Conservation (phyloP, 2,329 filamentous ascomycete species). For the Fusarium chuoi region DNA sequence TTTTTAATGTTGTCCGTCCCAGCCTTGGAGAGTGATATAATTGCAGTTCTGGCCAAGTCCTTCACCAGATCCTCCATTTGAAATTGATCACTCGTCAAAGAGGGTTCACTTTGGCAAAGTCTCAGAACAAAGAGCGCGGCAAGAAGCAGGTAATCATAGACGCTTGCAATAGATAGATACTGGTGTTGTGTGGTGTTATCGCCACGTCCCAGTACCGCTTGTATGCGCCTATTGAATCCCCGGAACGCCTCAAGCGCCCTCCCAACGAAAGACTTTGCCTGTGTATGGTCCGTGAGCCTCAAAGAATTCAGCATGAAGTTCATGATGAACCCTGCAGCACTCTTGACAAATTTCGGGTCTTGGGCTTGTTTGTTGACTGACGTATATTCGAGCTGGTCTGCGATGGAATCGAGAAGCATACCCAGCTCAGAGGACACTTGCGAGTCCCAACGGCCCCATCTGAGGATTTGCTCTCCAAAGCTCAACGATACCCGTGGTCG, state of each 20-base stretch:
- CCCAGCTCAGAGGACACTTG: slow-evolving; percentile 70
- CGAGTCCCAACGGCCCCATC: slow-evolving; percentile 68
- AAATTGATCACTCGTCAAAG: slow-evolving; percentile 50
- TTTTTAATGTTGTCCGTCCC: slow-evolving; percentile 57
- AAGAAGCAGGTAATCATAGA: slow-evolving; percentile 48
- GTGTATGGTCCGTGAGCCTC: slow-evolving; percentile 50
- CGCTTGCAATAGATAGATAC: slow-evolving; percentile 29
- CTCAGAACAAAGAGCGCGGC: slow-evolving; percentile 52
- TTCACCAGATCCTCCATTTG: slow-evolving; percentile 62
- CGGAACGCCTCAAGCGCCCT: slow-evolving; percentile 57
- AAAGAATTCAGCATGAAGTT: slow-evolving; percentile 59
- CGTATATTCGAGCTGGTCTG: slow-evolving; percentile 54
- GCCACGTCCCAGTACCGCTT: slow-evolving; percentile 17
- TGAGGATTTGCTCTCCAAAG: slow-evolving; percentile 60
- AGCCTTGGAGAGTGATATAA: slow-evolving; percentile 53
- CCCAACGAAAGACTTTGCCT: slow-evolving; percentile 54
- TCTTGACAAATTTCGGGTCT: slow-evolving; percentile 34
- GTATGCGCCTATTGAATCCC: slow-evolving; percentile 52
- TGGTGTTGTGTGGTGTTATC: neutral
- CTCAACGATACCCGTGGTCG: slow-evolving; percentile 54
- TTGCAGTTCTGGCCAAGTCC: slow-evolving; percentile 51
- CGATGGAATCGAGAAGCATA: slow-evolving; percentile 68
- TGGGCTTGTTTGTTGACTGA: neutral
- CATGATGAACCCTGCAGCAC: slow-evolving; percentile 58
- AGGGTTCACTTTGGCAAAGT: slow-evolving; percentile 54